Evolutionary conservation across 2,329 filamentous ascomycete species (phyloP).

Genomic region (Pseudophaeomoniella oleicola): DNA sequence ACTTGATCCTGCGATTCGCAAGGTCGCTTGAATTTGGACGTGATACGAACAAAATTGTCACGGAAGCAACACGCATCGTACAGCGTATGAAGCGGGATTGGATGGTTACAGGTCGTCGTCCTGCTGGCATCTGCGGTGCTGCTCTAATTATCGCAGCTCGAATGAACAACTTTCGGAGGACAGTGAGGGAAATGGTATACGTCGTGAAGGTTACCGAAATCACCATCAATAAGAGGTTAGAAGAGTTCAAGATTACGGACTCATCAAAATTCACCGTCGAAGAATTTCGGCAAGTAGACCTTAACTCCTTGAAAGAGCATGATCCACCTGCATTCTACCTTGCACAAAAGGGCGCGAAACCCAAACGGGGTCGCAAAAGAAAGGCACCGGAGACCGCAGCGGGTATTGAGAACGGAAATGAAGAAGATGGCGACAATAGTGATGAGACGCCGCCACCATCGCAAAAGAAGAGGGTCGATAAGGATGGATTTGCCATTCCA

Average conservation of each 20-base stretch:
- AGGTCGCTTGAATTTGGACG: conserved; percentile 81
- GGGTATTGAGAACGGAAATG: conserved; percentile 31
- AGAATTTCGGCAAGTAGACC: conserved; percentile 48
- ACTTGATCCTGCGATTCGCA: conserved; percentile 82
- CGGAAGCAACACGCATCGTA: conserved; percentile 75
- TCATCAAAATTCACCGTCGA: conserved; percentile 75
- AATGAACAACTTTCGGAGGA: conserved; percentile 96
- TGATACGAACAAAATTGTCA: conserved; percentile 67
- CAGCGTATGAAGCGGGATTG: conserved; percentile 92
- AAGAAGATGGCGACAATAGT: conserved; percentile 30
- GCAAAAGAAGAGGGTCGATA: conserved; percentile 35
- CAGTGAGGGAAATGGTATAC: conserved; percentile 89
- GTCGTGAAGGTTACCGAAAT: conserved; percentile 92
- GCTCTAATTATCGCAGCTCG: conserved; percentile 88
- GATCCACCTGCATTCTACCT: conserved; percentile 65
- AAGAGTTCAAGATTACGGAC: conserved; percentile 81
- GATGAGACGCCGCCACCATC: conserved; percentile 8
- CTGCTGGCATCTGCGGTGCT: conserved; percentile 85
- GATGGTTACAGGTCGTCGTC: conserved; percentile 89
- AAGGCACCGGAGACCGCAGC: conserved; percentile 21
- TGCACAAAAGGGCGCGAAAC: conserved; percentile 45
- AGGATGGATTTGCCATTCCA: conserved; percentile 56
- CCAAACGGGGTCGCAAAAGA: conserved; percentile 27
- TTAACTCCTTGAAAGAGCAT: conserved; percentile 9
- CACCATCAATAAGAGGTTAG: conserved; percentile 79